phyloP scores from a whole-genome alignment of 169 alveolate genomes.

The Cyclospora cayetanensis region DNA sequence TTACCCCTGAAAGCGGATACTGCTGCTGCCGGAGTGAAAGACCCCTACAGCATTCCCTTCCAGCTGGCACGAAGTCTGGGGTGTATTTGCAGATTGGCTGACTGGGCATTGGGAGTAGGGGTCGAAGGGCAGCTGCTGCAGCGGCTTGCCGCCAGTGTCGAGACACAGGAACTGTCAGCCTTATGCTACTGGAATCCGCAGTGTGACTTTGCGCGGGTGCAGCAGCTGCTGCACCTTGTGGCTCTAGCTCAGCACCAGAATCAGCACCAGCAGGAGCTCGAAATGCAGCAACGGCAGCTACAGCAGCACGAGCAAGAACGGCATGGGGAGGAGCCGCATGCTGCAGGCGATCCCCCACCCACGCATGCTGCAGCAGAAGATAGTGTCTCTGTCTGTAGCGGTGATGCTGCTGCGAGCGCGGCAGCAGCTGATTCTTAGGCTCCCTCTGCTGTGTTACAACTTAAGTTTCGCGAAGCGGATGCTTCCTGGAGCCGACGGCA shows the following conservation, averaged over 20 bases:
- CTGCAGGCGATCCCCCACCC: neutral
- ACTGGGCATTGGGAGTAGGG: neutral
- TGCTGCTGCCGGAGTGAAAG: neutral
- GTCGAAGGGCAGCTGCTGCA: conserved; percentile 18
- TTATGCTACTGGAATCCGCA: neutral
- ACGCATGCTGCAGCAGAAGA: neutral
- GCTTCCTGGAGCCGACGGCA: too few species aligned
- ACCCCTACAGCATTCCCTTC: neutral
- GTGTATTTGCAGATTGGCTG: neutral
- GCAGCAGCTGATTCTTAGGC: neutral
- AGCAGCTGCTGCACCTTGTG: conserved; percentile 27
- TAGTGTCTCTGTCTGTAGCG: neutral
- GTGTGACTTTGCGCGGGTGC: conserved; percentile 23
- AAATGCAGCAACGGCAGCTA: too few species aligned
- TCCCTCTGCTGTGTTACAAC: neutral
- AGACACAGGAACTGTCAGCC: neutral
- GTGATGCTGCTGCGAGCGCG: neutral
- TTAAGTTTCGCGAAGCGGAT: neutral
- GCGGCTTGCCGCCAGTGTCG: neutral
- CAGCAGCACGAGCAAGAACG: too few species aligned
- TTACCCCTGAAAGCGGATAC: neutral
- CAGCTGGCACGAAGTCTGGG: conserved; percentile 3
- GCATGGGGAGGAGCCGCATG: too few species aligned
- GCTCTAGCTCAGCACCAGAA: neutral
- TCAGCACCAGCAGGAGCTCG: conserved; percentile 25